Percentiles rank a stretch among this genome's conserved stretches.
Conservation (phyloP, 2,329 filamentous ascomycete genomes). For the Penicillium expansum region DNA sequence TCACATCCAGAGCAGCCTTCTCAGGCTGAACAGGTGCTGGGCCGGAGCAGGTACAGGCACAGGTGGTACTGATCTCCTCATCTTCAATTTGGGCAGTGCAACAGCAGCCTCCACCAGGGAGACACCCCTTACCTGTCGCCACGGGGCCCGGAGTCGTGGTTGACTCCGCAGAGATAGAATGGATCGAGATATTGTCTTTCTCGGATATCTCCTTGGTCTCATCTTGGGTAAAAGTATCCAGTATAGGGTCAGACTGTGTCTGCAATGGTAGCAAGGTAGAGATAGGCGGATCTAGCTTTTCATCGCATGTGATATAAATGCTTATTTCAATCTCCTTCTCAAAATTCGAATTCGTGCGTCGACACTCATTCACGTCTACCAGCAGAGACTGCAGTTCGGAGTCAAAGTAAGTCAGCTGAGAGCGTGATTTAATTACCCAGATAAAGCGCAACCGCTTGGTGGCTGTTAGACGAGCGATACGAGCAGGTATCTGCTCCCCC, state of each 20-base stretch:
- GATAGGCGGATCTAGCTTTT: conserved; percentile 39
- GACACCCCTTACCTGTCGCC: conserved; percentile 19
- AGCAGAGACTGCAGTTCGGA: conserved; percentile 49
- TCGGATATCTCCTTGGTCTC: conserved; percentile 13
- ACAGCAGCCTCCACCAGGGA: conserved; percentile 44
- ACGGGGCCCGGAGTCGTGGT: conserved; percentile 8
- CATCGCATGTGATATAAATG: conserved; percentile 56
- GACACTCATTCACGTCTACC: conserved; percentile 42
- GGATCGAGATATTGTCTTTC: conserved; percentile 27
- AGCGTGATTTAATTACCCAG: conserved; percentile 58
- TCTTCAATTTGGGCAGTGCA: conserved; percentile 50
- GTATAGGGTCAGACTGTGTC: not conserved
- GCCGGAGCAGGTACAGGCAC: conserved; percentile 39
- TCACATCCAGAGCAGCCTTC: conserved; percentile 6
- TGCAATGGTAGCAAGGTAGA: conserved; percentile 23
- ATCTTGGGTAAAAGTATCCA: not conserved
- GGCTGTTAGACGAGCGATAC: conserved; percentile 30
- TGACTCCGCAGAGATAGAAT: conserved; percentile 10
- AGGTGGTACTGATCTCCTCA: conserved; percentile 40
- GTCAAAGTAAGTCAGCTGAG: conserved; percentile 54
- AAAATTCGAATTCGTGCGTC: conserved; percentile 27
- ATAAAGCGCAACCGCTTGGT: conserved; percentile 54
- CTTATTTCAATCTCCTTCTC: conserved; percentile 50
- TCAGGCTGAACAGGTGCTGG: conserved; percentile 16
- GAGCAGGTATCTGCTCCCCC: conserved; percentile 10